Percentiles rank a stretch among this genome's conserved stretches.
Evolutionary conservation across 768 basidiomycete species (phyloP).

Genomic region (Mycena metata): DNA sequence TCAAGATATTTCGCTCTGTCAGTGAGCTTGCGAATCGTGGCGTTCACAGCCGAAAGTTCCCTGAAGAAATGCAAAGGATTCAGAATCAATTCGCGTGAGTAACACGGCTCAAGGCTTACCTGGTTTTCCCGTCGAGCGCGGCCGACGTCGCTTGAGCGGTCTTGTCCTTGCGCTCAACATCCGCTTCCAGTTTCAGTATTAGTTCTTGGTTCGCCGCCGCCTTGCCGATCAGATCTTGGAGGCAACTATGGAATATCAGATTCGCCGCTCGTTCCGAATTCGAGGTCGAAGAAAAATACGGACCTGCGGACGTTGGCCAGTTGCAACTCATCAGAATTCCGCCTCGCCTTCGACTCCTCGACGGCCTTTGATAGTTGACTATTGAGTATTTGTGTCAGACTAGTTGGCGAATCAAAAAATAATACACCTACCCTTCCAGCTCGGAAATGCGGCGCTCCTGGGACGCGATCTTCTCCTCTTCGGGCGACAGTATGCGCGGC

Average conservation of each 20-base stretch:
- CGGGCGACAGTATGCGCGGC: conserved; percentile 12
- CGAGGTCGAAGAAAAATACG: not conserved
- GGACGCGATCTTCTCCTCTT: conserved; percentile 18
- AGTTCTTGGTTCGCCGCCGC: conserved; percentile 14
- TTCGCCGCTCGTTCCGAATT: not conserved
- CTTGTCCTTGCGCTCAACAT: conserved; percentile 14
- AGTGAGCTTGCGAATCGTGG: conserved; percentile 7
- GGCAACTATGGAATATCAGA: conserved; percentile 19
- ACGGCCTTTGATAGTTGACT: conserved; percentile 6
- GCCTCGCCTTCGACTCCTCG: conserved; percentile 16
- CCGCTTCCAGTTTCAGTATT: conserved; percentile 17
- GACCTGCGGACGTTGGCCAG: conserved; percentile 23
- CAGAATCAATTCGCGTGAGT: not conserved
- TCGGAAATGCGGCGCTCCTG: conserved; percentile 26
- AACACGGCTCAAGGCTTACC: not conserved
- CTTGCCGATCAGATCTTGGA: conserved; percentile 22
- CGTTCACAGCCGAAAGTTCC: not conserved
- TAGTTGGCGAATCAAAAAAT: not conserved
- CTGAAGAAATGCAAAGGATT: conserved; percentile 18
- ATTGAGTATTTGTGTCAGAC: not conserved
- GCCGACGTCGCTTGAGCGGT: not conserved
- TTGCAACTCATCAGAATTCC: conserved; percentile 9
- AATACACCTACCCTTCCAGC: conserved; percentile 21
- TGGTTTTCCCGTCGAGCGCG: not conserved
- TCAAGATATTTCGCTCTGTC: conserved; percentile 17